A percentile compares a stretch with the other conserved stretches of the same genome.
These are phyloP conservation scores for Candida tunisiensis DNA, from an alignment of 1,139 yeast species.

Conservation along the genomic window DNA sequence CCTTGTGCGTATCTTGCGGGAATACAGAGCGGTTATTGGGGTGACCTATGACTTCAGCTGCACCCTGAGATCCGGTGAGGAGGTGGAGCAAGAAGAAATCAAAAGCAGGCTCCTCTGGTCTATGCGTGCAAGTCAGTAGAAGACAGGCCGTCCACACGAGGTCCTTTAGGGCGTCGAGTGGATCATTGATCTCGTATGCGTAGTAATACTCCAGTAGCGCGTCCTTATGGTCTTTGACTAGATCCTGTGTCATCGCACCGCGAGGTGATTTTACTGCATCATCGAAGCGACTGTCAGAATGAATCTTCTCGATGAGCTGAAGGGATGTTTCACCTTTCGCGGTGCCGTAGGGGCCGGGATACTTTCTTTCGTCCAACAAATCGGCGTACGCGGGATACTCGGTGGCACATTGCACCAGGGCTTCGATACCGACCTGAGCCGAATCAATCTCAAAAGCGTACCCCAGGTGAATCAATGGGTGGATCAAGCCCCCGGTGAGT, in stretches of 20 bases:
- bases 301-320: constrained; percentile 7
- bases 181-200: constrained; percentile 3
- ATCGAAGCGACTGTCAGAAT: constrained; percentile 8
- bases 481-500: constrained; percentile 12
- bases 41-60: constrained; percentile 9
- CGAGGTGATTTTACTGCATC: constrained; percentile 4
- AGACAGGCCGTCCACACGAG: constrained; percentile 7
- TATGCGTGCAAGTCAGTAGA: constrained; percentile 11
- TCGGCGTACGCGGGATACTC: constrained; percentile 5
- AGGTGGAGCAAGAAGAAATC: constrained; percentile 16
- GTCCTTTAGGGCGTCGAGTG: constrained; percentile 6
- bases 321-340: constrained; percentile 4
- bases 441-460: constrained; percentile 18
- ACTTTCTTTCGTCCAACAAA: no score
- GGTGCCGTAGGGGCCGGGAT: no score
- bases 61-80: constrained; percentile 15
- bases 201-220: constrained; percentile 2
- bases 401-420: constrained; percentile 9
- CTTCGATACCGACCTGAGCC: constrained; percentile 16
- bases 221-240: constrained; percentile 1
- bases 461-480: constrained; percentile 19
- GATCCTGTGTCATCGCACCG: no score
- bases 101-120: constrained; percentile 8
- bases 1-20: constrained; percentile 1
- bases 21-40: constrained; percentile 5